Evolutionary conservation across 148 eudicot species (phyloP).

Genomic region (Spergularia bocconei): DNA sequence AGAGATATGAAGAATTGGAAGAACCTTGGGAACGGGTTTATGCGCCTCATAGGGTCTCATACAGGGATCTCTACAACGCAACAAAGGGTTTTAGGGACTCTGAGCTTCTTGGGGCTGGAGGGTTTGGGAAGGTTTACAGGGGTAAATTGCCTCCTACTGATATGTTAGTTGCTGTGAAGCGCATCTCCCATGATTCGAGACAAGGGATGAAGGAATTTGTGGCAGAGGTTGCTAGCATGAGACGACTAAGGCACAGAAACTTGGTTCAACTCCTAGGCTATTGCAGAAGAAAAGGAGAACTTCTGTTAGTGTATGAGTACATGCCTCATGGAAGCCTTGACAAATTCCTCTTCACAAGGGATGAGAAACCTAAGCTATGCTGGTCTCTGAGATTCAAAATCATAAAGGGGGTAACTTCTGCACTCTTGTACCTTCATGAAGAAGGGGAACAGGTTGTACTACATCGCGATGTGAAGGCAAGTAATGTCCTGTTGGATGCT

Average conservation of each 20-base stretch:
- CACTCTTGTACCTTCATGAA: constrained; percentile 35
- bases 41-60: constrained; percentile 19
- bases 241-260: constrained; percentile 40
- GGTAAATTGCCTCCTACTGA: constrained; percentile 26
- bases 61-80: constrained; percentile 33
- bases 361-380: constrained; percentile 9
- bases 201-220: constrained; percentile 40
- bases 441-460: constrained; percentile 37
- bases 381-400: constrained; percentile 36
- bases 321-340: constrained; percentile 58
- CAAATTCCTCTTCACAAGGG: constrained; percentile 30
- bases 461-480: constrained; percentile 39
- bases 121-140: constrained; percentile 41
- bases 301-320: constrained; percentile 38
- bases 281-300: constrained; percentile 37
- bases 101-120: constrained; percentile 33
- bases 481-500: constrained; percentile 32
- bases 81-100: constrained; percentile 37
- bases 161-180: constrained; percentile 31
- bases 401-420: constrained; percentile 38
- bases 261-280: constrained; percentile 46
- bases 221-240: constrained; percentile 30
- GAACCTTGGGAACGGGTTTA: constrained; percentile 25
- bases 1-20: constrained; percentile 21
- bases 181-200: constrained; percentile 33